Base-by-base conservation (phyloP, 1,284 basidiomycete species). In the Takashimella tepidaria region DNA sequence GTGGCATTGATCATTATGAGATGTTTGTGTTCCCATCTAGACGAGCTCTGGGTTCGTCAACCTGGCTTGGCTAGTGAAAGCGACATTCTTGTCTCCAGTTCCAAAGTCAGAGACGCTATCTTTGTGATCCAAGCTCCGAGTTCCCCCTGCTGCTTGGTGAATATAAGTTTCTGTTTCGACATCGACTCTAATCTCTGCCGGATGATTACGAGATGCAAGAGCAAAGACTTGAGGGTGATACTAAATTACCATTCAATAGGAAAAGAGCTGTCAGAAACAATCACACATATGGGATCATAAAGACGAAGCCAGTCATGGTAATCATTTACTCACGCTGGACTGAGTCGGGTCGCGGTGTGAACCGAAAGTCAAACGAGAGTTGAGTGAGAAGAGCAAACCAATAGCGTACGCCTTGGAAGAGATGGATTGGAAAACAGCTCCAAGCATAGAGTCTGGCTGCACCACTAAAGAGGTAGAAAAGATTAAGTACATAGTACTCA, bases 101-200 rank as follows among this genome's bases (percentile, higher is more conserved):
- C 12, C 42, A 22, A 24, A 20, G 45, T 13, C 45, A 46, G 24
- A 22, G 13, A 12, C 19, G 19, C 23, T 19, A 12, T 46, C 24
- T 13, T 46, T 46, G 45, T 46, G 19, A 23, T 44, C 42, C 11
- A 44, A 6, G n/a, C n/a, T 22, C 42, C 10, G 21, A 10, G 16
- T n/a, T 20, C n/a, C 16, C n/a, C 42, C 21, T 10, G 11, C 8
- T 11, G 42, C 42, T 41, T 37, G 31, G 31, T 59, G 56, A 45
- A 58, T 41, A 41, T 55, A 62, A 4, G 60, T 64, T 37, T 60
- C 60, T 3, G 62, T 60, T 49, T 66, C 62, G 44, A 63, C 57
- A 11, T 60, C 55, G 41, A 66, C 57, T 11, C 55, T 53, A 22
- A 66, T 52, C 25, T 61, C 51, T 12, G 59, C 60, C 42, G 44